These are phyloP conservation scores for Fusarium phyllophilum DNA, from an alignment of 2,329 filamentous ascomycete species.

Conservation along the genomic window DNA sequence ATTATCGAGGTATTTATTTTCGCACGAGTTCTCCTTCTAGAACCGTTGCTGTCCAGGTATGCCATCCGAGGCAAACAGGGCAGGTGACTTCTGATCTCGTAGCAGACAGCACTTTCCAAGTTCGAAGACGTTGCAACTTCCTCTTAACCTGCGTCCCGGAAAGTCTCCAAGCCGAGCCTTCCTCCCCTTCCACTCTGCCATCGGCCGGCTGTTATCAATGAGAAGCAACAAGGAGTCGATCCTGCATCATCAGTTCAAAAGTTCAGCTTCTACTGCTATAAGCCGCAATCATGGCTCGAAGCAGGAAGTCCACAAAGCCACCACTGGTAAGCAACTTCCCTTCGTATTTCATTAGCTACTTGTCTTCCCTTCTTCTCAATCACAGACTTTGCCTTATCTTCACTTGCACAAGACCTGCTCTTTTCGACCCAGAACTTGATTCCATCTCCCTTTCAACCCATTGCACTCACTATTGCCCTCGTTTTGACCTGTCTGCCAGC, in stretches of 20 bases:
- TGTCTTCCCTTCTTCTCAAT: slow-evolving; percentile 32
- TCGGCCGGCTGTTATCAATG: not conserved
- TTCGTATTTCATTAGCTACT: slow-evolving; percentile 5
- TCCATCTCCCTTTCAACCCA: slow-evolving; percentile 31
- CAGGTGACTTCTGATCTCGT: not conserved
- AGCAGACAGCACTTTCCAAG: not conserved
- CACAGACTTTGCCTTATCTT: slow-evolving; percentile 6
- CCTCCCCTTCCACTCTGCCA: not conserved
- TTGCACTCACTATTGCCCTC: slow-evolving; percentile 23
- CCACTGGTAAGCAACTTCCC: slow-evolving; percentile 28
- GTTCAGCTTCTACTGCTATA: not conserved
- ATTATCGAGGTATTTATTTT: not conserved
- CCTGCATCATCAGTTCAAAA: not conserved
- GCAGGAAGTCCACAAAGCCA: slow-evolving; percentile 30
- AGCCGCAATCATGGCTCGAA: slow-evolving; percentile 31
- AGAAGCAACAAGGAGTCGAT: not conserved
- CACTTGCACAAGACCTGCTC: slow-evolving; percentile 31
- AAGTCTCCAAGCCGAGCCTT: not conserved
- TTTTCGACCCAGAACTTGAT: slow-evolving; percentile 36
- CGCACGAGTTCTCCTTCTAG: not conserved
- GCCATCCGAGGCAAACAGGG: not conserved
- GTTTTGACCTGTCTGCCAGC: slow-evolving; percentile 35
- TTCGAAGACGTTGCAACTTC: slow-evolving; percentile 9
- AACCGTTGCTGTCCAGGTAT: not conserved
- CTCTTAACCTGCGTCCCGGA: not conserved